phyloP scores from a whole-genome alignment of 2,329 filamentous ascomycete genomes.

The Blastomyces silverae region DNA sequence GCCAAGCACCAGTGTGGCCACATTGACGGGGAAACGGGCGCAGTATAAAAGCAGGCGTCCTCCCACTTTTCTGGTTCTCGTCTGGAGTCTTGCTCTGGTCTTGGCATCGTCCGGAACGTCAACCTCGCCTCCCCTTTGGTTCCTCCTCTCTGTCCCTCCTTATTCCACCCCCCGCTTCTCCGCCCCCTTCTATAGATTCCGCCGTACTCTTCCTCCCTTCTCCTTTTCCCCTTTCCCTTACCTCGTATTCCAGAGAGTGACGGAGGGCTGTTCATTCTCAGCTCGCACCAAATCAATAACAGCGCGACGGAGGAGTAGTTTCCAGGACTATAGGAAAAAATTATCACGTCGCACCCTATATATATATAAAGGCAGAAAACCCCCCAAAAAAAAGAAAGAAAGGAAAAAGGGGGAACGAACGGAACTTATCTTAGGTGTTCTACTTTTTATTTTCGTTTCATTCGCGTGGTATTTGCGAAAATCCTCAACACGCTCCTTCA shows the following conservation, averaged over 20 bases:
- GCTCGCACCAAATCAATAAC: not conserved
- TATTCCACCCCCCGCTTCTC: not conserved
- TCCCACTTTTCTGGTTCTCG: constrained; percentile 17
- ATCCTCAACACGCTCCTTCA: not conserved
- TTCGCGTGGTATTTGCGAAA: not conserved
- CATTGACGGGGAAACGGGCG: constrained; percentile 14
- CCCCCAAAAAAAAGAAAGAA: constrained; percentile 7
- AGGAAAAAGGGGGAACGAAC: not conserved
- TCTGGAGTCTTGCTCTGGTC: constrained; percentile 20
- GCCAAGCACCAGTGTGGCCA: constrained; percentile 15
- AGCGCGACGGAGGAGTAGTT: not conserved
- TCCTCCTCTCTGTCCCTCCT: constrained; percentile 6
- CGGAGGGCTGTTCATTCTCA: not conserved
- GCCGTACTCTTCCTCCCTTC: not conserved
- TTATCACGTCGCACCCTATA: not conserved
- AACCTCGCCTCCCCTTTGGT: constrained; percentile 1
- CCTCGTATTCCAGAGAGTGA: constrained; percentile 5
- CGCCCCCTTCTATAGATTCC: not conserved
- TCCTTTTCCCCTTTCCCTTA: not conserved
- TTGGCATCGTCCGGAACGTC: constrained; percentile 22
- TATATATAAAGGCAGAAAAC: constrained; percentile 8
- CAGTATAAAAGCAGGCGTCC: constrained; percentile 22
- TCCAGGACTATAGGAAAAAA: not conserved
- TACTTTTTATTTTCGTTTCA: not conserved
- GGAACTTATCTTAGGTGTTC: constrained; percentile 8